phyloP scores from a whole-genome alignment of 148 eudicot species.

The Dianthus caryophyllus region DNA sequence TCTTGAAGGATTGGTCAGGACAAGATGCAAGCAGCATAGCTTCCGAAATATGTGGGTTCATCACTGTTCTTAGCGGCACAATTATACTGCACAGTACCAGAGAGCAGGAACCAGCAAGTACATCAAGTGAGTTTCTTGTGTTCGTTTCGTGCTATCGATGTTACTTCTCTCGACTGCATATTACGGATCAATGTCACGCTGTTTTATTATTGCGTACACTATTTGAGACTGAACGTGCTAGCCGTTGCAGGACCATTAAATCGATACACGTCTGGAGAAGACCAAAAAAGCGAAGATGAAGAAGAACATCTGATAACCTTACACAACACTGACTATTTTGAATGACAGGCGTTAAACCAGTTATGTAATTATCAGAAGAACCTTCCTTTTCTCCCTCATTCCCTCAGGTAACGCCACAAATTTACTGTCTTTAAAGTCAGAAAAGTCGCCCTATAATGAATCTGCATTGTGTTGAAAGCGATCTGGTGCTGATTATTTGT shows the following conservation, averaged over 20 bases:
- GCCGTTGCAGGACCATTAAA: constrained; percentile 45
- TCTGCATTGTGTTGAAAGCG: neutral
- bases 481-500: neutral
- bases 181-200: too few species aligned
- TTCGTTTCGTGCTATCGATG: neutral
- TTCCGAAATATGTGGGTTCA: constrained; percentile 82
- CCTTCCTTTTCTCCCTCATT: neutral
- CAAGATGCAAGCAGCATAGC: constrained; percentile 66
- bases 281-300: constrained; percentile 35
- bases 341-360: constrained; percentile 3
- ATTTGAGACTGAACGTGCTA: constrained; percentile 11
- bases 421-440: too few species aligned
- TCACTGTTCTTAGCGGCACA: constrained; percentile 72
- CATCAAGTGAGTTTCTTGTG: constrained; percentile 38
- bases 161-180: neutral
- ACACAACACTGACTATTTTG: constrained; percentile 54
- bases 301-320: constrained; percentile 51
- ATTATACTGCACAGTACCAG: constrained; percentile 63
- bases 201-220: too few species aligned
- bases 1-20: constrained; percentile 69
- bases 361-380: neutral
- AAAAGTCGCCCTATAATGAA: neutral
- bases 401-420: neutral
- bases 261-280: constrained; percentile 40
- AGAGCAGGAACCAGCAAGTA: constrained; percentile 53